phyloP scores from a whole-genome alignment of 2,329 filamentous ascomycete genomes.

The Colletotrichum zoysiae region DNA sequence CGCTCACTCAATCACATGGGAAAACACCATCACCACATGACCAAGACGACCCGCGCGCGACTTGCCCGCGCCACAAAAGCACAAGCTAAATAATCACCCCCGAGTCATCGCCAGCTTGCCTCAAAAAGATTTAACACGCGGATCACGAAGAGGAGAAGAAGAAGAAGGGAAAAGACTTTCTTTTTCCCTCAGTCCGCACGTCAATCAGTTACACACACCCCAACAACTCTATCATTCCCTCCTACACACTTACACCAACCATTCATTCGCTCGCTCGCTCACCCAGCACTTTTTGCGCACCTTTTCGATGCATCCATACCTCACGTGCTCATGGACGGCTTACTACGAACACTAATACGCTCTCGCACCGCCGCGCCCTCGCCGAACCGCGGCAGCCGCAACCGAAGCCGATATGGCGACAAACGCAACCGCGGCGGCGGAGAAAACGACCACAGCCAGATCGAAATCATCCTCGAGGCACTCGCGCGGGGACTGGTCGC shows the following conservation, averaged over 20 bases:
- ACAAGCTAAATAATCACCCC: slow-evolving; percentile 7
- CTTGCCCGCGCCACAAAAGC: slow-evolving; percentile 12
- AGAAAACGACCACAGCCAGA: slow-evolving; percentile 16
- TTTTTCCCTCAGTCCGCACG: background rate
- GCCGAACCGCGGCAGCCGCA: slow-evolving; percentile 18
- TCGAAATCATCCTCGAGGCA: slow-evolving; percentile 29
- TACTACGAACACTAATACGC: slow-evolving; percentile 29
- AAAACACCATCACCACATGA: slow-evolving; percentile 29
- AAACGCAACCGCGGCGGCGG: background rate
- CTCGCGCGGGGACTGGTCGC: slow-evolving; percentile 36
- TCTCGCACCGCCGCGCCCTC: slow-evolving; percentile 24
- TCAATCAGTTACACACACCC: too few relatives aligned
- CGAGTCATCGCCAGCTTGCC: slow-evolving; percentile 1
- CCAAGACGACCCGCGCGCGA: slow-evolving; percentile 12
- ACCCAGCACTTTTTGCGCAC: background rate
- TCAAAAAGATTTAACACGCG: background rate
- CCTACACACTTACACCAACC: background rate
- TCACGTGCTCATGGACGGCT: slow-evolving; percentile 24
- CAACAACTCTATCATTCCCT: too few relatives aligned
- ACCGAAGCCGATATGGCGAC: slow-evolving; percentile 6
- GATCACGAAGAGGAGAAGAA: background rate
- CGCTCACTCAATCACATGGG: slow-evolving; percentile 25
- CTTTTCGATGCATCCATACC: background rate
- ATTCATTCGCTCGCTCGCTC: background rate
- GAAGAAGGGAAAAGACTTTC: background rate